Evolutionary conservation across 352 stramenopile species (phyloP).

Genomic region (Phytopythium kandeliae): DNA sequence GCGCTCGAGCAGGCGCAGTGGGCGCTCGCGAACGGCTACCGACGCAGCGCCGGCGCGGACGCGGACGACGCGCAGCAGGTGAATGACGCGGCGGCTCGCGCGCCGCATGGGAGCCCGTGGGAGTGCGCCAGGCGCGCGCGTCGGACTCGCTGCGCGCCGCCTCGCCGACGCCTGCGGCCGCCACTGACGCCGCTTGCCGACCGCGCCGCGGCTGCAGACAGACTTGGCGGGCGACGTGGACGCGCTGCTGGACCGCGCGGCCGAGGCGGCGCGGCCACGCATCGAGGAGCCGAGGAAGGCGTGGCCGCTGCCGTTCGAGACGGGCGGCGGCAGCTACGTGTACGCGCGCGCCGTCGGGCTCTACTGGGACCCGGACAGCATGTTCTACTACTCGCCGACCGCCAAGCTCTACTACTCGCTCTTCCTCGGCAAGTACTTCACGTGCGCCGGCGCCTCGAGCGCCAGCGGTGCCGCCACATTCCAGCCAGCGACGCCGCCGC

Average conservation of each 20-base stretch:
- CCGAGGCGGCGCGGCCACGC: constrained; percentile 44
- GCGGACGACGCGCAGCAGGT: constrained; percentile 19
- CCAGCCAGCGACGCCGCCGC: constrained; percentile 34
- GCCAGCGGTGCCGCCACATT: constrained; percentile 30
- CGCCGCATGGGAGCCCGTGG: too few relatives aligned
- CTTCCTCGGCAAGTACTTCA: constrained; percentile 66
- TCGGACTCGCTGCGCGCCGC: too few relatives aligned
- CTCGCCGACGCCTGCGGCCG: too few relatives aligned
- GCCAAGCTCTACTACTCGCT: constrained; percentile 73
- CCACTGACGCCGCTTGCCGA: not conserved
- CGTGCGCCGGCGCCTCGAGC: constrained; percentile 17
- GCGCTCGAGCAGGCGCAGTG: constrained; percentile 80
- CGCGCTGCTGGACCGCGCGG: constrained; percentile 48
- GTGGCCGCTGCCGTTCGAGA: constrained; percentile 77
- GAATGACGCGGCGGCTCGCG: constrained; percentile 12
- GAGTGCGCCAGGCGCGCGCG: too few relatives aligned
- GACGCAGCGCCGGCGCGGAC: constrained; percentile 16
- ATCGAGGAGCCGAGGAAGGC: constrained; percentile 71
- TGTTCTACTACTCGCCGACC: constrained; percentile 81
- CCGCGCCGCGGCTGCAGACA: constrained; percentile 11
- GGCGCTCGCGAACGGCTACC: constrained; percentile 56
- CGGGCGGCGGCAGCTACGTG: constrained; percentile 66
- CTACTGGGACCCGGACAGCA: constrained; percentile 77
- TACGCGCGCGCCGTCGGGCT: constrained; percentile 60
- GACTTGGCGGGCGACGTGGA: constrained; percentile 48